Evolutionary conservation across 495 filamentous ascomycete species (phyloP).

Genomic region (Hypoxylon trugodes): DNA sequence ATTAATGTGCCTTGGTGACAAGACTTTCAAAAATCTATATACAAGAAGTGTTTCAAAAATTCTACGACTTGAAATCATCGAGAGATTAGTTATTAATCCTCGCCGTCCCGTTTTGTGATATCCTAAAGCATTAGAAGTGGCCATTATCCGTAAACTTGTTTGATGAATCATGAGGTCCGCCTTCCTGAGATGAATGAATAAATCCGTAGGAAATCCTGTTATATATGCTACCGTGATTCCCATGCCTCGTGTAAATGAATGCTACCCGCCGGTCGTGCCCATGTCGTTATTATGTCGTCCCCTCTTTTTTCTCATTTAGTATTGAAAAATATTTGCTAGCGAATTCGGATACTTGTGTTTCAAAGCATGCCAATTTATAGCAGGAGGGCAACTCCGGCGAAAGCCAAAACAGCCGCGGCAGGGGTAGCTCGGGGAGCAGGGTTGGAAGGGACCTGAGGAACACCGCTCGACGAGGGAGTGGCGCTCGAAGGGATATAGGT

Average conservation of each 20-base stretch:
- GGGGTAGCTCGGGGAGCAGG: conserved; percentile 41
- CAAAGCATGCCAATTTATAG: conserved; percentile 41
- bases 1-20: conserved; percentile 24
- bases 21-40: conserved; percentile 21
- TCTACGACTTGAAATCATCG: conserved; percentile 7
- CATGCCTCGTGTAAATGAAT: conserved; percentile 14
- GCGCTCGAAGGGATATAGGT: conserved; percentile 21
- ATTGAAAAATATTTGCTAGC: background rate
- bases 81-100: conserved; percentile 18
- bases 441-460: conserved; percentile 38
- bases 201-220: background rate
- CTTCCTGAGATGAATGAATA: background rate
- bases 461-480: conserved; percentile 5
- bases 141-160: conserved; percentile 9
- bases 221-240: conserved; percentile 4
- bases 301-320: background rate
- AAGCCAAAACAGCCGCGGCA: conserved; percentile 46
- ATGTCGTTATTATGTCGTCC: conserved; percentile 1
- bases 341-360: conserved; percentile 4
- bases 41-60: conserved; percentile 25
- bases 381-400: conserved; percentile 49
- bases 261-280: background rate
- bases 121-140: conserved; percentile 12
- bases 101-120: conserved; percentile 1
- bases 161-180: conserved; percentile 3